phyloP scores from a whole-genome alignment of 495 filamentous ascomycete species.

The Daldinia bambusicola region DNA sequence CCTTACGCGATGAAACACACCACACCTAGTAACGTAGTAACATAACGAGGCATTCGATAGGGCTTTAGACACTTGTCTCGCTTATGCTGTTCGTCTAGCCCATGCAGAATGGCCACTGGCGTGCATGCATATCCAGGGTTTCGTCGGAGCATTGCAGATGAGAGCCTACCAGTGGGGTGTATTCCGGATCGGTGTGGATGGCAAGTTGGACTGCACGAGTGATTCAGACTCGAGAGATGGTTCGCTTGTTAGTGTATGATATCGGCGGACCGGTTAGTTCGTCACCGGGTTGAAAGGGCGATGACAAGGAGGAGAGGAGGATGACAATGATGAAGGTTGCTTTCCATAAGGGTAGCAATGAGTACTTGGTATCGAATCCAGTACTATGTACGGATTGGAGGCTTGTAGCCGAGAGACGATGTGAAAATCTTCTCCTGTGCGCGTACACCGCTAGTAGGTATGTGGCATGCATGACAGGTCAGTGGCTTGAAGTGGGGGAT shows the following conservation, averaged over 20 bases:
- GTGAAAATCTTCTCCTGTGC: neutral
- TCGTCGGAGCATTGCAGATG: constrained; percentile 42
- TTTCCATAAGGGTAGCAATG: neutral
- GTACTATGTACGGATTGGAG: too few relatives aligned
- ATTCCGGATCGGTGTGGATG: constrained; percentile 45
- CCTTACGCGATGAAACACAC: constrained; percentile 33
- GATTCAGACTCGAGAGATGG: constrained; percentile 22
- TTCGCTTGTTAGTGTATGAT: constrained; percentile 22
- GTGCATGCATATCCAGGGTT: constrained; percentile 43
- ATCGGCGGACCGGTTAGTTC: constrained; percentile 7
- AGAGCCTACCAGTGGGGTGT: constrained; percentile 44
- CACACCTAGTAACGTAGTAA: constrained; percentile 21
- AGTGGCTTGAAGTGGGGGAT: constrained; percentile 11
- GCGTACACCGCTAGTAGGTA: constrained; percentile 5
- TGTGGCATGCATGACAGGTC: constrained; percentile 6
- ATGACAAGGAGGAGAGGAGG: neutral
- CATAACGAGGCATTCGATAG: constrained; percentile 41
- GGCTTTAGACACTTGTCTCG: constrained; percentile 46
- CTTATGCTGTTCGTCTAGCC: constrained; percentile 46
- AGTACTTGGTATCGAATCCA: neutral
- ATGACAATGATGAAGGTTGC: neutral
- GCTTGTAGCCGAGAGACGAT: constrained; percentile 1
- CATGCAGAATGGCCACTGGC: constrained; percentile 41
- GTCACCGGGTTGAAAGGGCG: constrained; percentile 11
- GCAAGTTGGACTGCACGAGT: constrained; percentile 31